Evolutionary conservation across 164 flowering plant species (phyloP).

Genomic region (Berberis thunbergii): DNA sequence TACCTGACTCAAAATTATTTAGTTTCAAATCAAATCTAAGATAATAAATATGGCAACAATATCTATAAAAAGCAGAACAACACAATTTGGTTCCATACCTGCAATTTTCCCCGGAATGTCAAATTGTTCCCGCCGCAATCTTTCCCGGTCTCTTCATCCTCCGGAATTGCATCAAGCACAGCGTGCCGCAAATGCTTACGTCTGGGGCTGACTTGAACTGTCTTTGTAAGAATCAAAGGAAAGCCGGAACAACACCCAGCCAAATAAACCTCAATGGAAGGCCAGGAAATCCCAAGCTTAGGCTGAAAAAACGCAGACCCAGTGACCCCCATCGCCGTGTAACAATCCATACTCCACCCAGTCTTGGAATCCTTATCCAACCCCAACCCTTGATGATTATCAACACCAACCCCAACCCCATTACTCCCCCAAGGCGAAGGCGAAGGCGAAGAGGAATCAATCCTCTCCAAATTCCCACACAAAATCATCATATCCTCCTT

Average conservation of each 20-base stretch:
- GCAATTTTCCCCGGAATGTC: slow-evolving; percentile 27
- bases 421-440: slow-evolving; percentile 17
- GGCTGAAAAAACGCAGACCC: slow-evolving; percentile 53
- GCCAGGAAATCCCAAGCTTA: slow-evolving; percentile 49
- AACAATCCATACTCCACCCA: slow-evolving; percentile 84
- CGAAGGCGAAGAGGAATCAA: slow-evolving; percentile 25
- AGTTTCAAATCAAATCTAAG: too few species aligned
- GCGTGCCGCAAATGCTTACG: slow-evolving; percentile 37
- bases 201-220: slow-evolving; percentile 58
- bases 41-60: too few species aligned
- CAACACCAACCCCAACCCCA: slow-evolving; percentile 10
- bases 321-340: slow-evolving; percentile 24
- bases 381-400: slow-evolving; percentile 2
- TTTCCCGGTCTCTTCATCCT: slow-evolving; percentile 67
- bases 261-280: slow-evolving; percentile 75
- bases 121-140: slow-evolving; percentile 25
- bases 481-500: slow-evolving; percentile 41
- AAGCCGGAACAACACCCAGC: slow-evolving; percentile 78
- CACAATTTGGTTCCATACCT: slow-evolving; percentile 21
- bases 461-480: slow-evolving; percentile 66
- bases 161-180: slow-evolving; percentile 73
- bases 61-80: too few species aligned
- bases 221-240: slow-evolving; percentile 75
- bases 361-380: slow-evolving; percentile 32
- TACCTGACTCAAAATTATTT: too few species aligned